Evolutionary conservation across 768 basidiomycete genomes (phyloP), one percentile per base, ranked within the genome.

Genomic region (Lentinula sp.): DNA sequence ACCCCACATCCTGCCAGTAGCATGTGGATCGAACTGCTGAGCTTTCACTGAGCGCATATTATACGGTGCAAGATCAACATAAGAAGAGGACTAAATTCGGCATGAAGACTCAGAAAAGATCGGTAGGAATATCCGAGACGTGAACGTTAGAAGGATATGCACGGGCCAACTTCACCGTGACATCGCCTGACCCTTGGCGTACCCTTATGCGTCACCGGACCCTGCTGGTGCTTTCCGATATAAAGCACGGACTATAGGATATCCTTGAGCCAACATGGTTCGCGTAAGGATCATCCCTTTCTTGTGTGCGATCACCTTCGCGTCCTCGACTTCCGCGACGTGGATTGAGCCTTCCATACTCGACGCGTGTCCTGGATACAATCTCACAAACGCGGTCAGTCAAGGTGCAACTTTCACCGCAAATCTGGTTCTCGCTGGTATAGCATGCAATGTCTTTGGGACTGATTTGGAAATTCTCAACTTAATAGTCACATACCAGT

Each of bases 351-450:
- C 77, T 4, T 63, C 65, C 15, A 67, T 74, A 6, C 76, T 86
- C 40, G 84, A 86, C 65, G 77, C 80, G 0, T 88, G 86, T 67
- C 78, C 85, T 1, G 86, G 87, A 15, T 87, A 88, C 70, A 75
- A 73, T 7, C 81, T 80, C 9, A 71, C 69, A 2, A 79, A 83
- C 60, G 76, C 86, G 18, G 70, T 73, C 32, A 69, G 70, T 3
- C 48, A 62, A 3, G 76, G 77, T 0, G 67, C 75, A 2, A 75
- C 65, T 9, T 67, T 87, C 51, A 81, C 77, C 4, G 84, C 84
- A 32, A 75, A 80, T 64, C 76, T 87, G 15, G 67, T 75, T n/a
- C 74, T 86, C 28, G 78, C 75, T n/a, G 81, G 79, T 4, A 65
- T 69, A 59, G 74, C 80, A 4, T 87, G 86, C 72, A 80, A 82